Conservation (phyloP, 2,329 filamentous ascomycete genomes). For the Cercospora berteroae region DNA sequence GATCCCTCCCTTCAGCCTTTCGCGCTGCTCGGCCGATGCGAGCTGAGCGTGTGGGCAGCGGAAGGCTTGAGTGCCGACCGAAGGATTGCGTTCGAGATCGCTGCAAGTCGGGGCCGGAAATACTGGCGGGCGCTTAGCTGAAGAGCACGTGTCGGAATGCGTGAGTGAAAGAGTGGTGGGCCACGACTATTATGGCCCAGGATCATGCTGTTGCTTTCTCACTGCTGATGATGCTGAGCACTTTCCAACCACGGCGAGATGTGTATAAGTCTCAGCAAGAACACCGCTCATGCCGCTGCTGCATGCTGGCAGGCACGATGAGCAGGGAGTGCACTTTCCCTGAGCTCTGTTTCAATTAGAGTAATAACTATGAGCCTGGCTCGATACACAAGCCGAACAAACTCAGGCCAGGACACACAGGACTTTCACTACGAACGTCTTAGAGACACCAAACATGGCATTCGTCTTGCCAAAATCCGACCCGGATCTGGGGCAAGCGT, state of each 20-base stretch:
- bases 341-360: background rate
- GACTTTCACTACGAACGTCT: slow-evolving; percentile 30
- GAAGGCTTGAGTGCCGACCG: background rate
- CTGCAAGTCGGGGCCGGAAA: background rate
- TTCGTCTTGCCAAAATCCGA: slow-evolving; percentile 31
- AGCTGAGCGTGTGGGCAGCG: slow-evolving; percentile 3
- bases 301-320: background rate
- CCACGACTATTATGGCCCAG: background rate
- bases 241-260: background rate
- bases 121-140: background rate
- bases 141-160: background rate
- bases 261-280: background rate
- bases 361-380: slow-evolving; percentile 23
- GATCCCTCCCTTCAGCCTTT: slow-evolving; percentile 1
- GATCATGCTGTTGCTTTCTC: background rate
- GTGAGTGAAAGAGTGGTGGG: background rate
- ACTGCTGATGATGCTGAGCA: background rate
- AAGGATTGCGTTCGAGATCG: background rate
- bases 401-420: slow-evolving; percentile 3
- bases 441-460: slow-evolving; percentile 29
- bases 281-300: background rate
- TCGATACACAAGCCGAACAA: slow-evolving; percentile 27
- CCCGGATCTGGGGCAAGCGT: slow-evolving; percentile 29
- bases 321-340: background rate
- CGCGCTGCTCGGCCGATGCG: background rate